These are phyloP conservation scores for Puya raimondii DNA, from an alignment of 176 grass and related monocot genomes.

Conservation along the genomic window DNA sequence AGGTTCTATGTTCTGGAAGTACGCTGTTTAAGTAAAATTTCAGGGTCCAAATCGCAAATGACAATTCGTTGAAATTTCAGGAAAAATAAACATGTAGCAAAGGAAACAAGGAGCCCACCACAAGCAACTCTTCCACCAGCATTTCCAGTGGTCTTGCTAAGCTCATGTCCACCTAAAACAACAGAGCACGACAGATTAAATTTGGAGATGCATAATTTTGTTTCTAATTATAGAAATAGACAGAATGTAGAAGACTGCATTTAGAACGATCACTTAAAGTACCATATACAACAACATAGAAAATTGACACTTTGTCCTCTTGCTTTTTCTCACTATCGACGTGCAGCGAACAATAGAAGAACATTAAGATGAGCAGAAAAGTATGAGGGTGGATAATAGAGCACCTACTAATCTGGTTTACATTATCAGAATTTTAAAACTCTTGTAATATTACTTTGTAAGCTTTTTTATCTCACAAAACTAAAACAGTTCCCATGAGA, in stretches of 20 bases:
- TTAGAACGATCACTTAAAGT: too few relatives aligned
- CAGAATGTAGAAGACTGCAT: too few relatives aligned
- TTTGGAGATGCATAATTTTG: neutral
- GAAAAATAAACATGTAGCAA: neutral
- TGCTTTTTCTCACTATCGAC: too few relatives aligned
- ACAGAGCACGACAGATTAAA: slow-evolving; percentile 1
- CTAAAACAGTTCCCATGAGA: neutral
- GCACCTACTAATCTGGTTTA: neutral
- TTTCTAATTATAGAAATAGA: too few relatives aligned
- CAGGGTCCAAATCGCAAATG: neutral
- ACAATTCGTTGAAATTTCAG: too few relatives aligned
- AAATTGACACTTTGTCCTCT: too few relatives aligned
- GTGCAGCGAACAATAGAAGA: too few relatives aligned
- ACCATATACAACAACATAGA: too few relatives aligned
- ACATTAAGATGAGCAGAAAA: too few relatives aligned
- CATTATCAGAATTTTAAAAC: neutral
- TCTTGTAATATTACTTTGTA: neutral
- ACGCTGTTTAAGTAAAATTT: neutral
- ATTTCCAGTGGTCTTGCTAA: slow-evolving; percentile 63
- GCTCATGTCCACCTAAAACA: slow-evolving; percentile 58
- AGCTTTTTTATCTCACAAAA: neutral
- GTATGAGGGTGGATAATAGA: neutral
- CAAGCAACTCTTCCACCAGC: slow-evolving; percentile 66
- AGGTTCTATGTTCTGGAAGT: too few relatives aligned
- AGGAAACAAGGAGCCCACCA: slow-evolving; percentile 15